Evolutionary conservation across 306 rosid genomes (phyloP).

Genomic region (Crataegus laevigata): DNA sequence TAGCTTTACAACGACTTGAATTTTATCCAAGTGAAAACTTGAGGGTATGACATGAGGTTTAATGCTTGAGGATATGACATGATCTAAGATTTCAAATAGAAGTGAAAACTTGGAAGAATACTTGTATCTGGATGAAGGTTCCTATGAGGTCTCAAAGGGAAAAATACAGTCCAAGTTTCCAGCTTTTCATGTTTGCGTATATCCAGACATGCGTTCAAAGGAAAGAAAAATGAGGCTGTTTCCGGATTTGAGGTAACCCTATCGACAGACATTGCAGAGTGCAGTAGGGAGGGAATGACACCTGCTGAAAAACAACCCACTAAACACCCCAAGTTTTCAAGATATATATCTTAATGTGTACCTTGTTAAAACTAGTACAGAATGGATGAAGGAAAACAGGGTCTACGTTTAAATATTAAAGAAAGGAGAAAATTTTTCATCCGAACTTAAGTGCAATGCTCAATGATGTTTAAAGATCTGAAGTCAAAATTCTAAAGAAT

Average conservation of each 20-base stretch:
- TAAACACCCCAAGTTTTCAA: not conserved
- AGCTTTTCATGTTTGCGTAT: not conserved
- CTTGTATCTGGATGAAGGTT: not conserved
- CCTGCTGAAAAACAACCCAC: not conserved
- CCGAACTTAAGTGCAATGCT: not conserved
- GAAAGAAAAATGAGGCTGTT: not conserved
- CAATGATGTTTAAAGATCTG: not conserved
- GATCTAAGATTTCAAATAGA: not conserved
- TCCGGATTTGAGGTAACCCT: not conserved
- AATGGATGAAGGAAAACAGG: not conserved
- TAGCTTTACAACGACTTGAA: not conserved
- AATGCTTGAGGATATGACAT: too few species aligned
- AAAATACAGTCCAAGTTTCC: not conserved
- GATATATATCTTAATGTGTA: not conserved
- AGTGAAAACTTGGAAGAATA: not conserved
- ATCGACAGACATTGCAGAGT: not conserved
- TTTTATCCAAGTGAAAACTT: not conserved
- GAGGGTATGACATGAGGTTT: not conserved
- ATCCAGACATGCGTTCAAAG: too few species aligned
- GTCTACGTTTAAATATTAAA: not conserved
- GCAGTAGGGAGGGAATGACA: not conserved
- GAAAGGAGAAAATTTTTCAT: too few species aligned
- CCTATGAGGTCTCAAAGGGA: not conserved
- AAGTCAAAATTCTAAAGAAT: constrained; percentile 4
- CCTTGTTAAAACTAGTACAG: too few species aligned